Conservation (phyloP, 2,329 filamentous ascomycete genomes). For the Trichophyton rubrum region DNA sequence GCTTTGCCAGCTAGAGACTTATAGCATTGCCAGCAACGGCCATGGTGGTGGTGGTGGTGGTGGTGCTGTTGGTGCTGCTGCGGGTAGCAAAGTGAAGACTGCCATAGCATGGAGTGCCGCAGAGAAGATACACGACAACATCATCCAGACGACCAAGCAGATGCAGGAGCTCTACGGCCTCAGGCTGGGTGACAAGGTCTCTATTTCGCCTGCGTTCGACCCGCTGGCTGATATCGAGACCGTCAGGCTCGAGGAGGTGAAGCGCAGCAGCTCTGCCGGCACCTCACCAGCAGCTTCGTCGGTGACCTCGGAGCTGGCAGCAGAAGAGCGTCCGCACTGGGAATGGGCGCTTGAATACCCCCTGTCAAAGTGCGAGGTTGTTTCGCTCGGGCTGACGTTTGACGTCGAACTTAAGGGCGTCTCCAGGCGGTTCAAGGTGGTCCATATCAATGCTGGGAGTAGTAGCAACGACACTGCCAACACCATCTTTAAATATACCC, state of each 20-base stretch:
- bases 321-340: slow-evolving; percentile 34
- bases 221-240: slow-evolving; percentile 43
- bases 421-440: slow-evolving; percentile 50
- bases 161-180: slow-evolving; percentile 62
- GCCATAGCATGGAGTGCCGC: slow-evolving; percentile 52
- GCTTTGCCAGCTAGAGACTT: slow-evolving; percentile 31
- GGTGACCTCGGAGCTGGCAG: slow-evolving; percentile 19
- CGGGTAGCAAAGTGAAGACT: slow-evolving; percentile 33
- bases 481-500: slow-evolving; percentile 28
- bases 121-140: slow-evolving; percentile 52
- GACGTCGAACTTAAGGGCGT: slow-evolving; percentile 47
- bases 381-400: slow-evolving; percentile 59
- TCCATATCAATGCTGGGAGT: slow-evolving; percentile 44
- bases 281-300: neutral
- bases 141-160: slow-evolving; percentile 59
- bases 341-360: slow-evolving; percentile 37
- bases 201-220: slow-evolving; percentile 43
- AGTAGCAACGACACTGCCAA: slow-evolving; percentile 28
- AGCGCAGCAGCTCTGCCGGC: slow-evolving; percentile 14
- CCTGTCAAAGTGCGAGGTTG: slow-evolving; percentile 47
- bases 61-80: slow-evolving; percentile 12
- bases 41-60: slow-evolving; percentile 23
- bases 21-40: slow-evolving; percentile 2
- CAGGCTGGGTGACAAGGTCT: slow-evolving; percentile 57
- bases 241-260: slow-evolving; percentile 48